Conservation (phyloP, 495 filamentous ascomycete species). For the Jackrogersella minutella region DNA sequence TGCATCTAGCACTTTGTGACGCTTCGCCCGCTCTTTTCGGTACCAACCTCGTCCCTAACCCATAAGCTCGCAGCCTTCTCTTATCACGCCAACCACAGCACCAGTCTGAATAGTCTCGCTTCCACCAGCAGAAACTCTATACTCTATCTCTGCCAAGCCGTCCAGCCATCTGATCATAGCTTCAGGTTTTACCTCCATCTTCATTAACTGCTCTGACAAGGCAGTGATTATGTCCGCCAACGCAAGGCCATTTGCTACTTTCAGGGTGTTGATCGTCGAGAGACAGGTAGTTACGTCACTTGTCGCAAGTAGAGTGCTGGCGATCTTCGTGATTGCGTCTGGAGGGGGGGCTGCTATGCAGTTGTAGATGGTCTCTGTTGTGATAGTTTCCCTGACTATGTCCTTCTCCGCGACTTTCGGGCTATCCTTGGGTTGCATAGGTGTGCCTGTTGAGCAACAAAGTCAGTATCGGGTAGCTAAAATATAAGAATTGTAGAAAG, state of each 20-base stretch:
- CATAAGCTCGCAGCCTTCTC: constrained; percentile 82
- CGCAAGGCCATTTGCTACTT: constrained; percentile 85
- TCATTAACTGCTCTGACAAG: constrained; percentile 79
- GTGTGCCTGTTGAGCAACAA: constrained; percentile 59
- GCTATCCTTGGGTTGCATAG: constrained; percentile 70
- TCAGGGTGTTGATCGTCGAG: constrained; percentile 84
- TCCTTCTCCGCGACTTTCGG: constrained; percentile 66
- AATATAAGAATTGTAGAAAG: not conserved
- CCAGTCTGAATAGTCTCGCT: constrained; percentile 92
- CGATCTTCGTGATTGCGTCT: constrained; percentile 83
- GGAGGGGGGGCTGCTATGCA: constrained; percentile 97
- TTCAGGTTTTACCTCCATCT: constrained; percentile 84
- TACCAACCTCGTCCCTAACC: constrained; percentile 40
- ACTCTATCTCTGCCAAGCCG: constrained; percentile 91
- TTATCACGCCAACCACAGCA: constrained; percentile 86
- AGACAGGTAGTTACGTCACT: constrained; percentile 88
- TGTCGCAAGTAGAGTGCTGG: constrained; percentile 80
- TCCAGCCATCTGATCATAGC: constrained; percentile 92
- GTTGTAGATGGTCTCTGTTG: constrained; percentile 91
- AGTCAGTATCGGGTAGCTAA: constrained; percentile 28
- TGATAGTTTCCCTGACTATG: constrained; percentile 82
- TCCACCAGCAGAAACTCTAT: constrained; percentile 85
- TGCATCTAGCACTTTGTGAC: not conserved
- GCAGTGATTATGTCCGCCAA: constrained; percentile 92
- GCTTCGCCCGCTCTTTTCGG: not conserved